These are phyloP conservation scores for Neurospora tetrasperma DNA, from an alignment of 495 filamentous ascomycete genomes.

Conservation along the genomic window DNA sequence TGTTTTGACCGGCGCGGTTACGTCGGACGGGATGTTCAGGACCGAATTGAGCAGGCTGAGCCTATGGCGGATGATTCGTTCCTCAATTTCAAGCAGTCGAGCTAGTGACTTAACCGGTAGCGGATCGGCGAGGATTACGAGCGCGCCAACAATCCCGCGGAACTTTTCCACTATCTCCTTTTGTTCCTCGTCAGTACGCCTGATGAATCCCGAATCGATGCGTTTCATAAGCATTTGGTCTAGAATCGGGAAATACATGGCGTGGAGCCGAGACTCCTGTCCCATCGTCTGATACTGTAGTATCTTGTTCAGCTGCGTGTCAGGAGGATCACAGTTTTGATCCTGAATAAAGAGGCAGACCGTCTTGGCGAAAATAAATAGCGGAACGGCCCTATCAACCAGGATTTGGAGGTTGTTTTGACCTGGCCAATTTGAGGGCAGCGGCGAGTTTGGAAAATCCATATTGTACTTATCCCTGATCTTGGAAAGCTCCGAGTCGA, in stretches of 20 bases:
- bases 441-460: background rate
- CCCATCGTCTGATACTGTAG: constrained; percentile 2
- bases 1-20: constrained; percentile 22
- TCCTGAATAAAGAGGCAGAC: constrained; percentile 27
- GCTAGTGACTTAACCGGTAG: constrained; percentile 21
- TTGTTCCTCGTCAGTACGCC: background rate
- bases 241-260: constrained; percentile 17
- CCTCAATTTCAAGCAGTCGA: constrained; percentile 8
- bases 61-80: constrained; percentile 5
- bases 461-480: constrained; percentile 11
- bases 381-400: constrained; percentile 24
- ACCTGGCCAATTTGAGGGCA: constrained; percentile 31
- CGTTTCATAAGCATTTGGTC: constrained; percentile 6
- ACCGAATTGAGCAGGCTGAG: constrained; percentile 26
- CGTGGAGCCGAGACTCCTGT: constrained; percentile 19
- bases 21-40: constrained; percentile 23
- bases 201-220: background rate
- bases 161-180: constrained; percentile 4
- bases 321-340: background rate
- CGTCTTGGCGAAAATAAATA: constrained; percentile 38
- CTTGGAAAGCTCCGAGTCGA: constrained; percentile 13
- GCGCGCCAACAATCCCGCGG: constrained; percentile 18
- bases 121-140: constrained; percentile 21
- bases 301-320: constrained; percentile 10
- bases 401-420: constrained; percentile 21